Evolutionary conservation across 768 basidiomycete species (phyloP).

Genomic region (Boletellus sp.): DNA sequence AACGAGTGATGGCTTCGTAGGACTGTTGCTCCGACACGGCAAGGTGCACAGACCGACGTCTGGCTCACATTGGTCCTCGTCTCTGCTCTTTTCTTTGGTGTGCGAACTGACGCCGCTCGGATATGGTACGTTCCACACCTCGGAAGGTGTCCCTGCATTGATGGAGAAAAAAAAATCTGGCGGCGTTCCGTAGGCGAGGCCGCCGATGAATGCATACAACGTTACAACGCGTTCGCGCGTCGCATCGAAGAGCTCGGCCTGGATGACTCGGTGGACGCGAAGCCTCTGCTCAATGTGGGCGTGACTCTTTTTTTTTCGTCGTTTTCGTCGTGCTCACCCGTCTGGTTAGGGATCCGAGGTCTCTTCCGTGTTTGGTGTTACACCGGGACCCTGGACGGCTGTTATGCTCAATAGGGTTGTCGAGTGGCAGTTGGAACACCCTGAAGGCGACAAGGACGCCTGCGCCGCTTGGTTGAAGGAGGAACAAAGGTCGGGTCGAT

Average conservation of each 20-base stretch:
- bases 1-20: constrained; percentile 32
- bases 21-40: constrained; percentile 65
- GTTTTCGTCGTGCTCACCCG: neutral
- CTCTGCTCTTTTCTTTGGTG: constrained; percentile 71
- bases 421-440: constrained; percentile 84
- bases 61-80: constrained; percentile 67
- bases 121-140: constrained; percentile 29
- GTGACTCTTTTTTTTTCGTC: neutral
- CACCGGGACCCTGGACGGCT: constrained; percentile 70
- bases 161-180: constrained; percentile 1
- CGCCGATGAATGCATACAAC: constrained; percentile 46
- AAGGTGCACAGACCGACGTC: constrained; percentile 58
- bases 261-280: constrained; percentile 57
- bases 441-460: constrained; percentile 58
- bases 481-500: constrained; percentile 47
- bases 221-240: constrained; percentile 63
- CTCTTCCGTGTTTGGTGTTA: constrained; percentile 47
- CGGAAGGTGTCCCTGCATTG: constrained; percentile 25
- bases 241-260: constrained; percentile 63
- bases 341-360: constrained; percentile 69
- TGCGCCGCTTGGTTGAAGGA: constrained; percentile 67
- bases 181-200: constrained; percentile 35
- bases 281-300: constrained; percentile 75
- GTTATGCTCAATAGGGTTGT: constrained; percentile 61
- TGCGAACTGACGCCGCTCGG: constrained; percentile 64